Evolutionary conservation across 805 yeast genomes (phyloP), one percentile per base, ranked within the genome.

Genomic region (Kockiozyma suomiensis): DNA sequence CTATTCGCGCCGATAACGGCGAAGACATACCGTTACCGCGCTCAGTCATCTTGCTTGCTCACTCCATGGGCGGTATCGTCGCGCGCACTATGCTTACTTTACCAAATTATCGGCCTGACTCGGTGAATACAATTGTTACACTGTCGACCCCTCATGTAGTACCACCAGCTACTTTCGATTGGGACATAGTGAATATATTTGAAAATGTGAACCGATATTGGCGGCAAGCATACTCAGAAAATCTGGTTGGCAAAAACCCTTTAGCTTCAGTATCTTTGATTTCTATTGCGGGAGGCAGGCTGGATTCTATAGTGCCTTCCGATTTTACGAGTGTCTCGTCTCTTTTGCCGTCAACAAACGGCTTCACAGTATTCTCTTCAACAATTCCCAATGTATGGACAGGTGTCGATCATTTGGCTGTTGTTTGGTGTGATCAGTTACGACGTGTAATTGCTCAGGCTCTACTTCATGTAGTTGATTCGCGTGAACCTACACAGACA

Each of bases 11-110:
- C 76, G 10, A 72, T 71, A 23, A 70, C 72, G 54, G 50, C 42
- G 52, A 42, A 23, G 63, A 56, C 19, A 26, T 43, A 7, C 63
- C 66, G 10, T 45, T 33, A 2, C 93, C 94, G 0, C 72, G 74
- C 25, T 87, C 97, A 0, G 96, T 93, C 1, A 82, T 93, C 0
- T 71, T 93, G 0, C 66, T 93, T 0, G 97, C 90, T 1, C 99
- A 93, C 75, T 93, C 98, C 0, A 93, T 93, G 99, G 99, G 99
- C 43, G 99, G 99, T 2, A 82, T 93, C n/a, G 98, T 94, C 0
- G 87, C 97, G 2, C 79, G 98, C 60, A 85, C 90, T 0, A 83
- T 92, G 83, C 80, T 89, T 7, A 85, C 96, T 0, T 74, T 93
- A 54, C 87, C 90, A 0, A 92, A 90, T 69, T 91, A 90, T 71